Conservation (phyloP, 176 grass and related monocot species). For the Cenchrus purpureus region DNA sequence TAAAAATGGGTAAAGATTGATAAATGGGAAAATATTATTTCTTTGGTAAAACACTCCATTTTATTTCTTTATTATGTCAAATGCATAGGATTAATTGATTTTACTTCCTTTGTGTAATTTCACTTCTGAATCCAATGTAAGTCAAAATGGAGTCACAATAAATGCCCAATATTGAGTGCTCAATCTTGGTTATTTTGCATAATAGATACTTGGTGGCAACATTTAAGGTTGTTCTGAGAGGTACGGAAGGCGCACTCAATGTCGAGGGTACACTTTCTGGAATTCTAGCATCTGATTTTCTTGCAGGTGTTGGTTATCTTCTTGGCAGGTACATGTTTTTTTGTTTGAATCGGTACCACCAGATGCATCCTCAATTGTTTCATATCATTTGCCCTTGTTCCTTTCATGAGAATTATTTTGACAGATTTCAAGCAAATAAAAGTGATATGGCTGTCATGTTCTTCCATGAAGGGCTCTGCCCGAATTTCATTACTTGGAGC, state of each 20-base stretch:
- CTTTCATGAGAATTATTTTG: too few relatives aligned
- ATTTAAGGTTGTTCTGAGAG: slow-evolving; percentile 85
- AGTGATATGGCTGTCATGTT: too few relatives aligned
- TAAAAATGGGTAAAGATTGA: too few relatives aligned
- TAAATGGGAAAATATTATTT: too few relatives aligned
- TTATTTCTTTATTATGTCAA: too few relatives aligned
- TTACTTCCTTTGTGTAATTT: too few relatives aligned
- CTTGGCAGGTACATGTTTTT: slow-evolving; percentile 66
- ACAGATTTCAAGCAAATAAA: too few relatives aligned
- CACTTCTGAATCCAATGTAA: neutral
- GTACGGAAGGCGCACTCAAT: slow-evolving; percentile 90
- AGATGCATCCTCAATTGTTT: neutral
- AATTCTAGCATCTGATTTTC: slow-evolving; percentile 70
- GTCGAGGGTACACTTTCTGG: slow-evolving; percentile 87
- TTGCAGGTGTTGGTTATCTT: slow-evolving; percentile 71
- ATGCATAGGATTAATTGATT: too few relatives aligned
- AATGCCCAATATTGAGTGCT: slow-evolving; percentile 20
- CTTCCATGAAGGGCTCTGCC: too few relatives aligned
- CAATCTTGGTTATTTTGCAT: slow-evolving; percentile 46
- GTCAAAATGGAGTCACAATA: neutral
- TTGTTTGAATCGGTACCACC: neutral
- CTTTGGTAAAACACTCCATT: too few relatives aligned
- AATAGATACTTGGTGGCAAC: slow-evolving; percentile 91
- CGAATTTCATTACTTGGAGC: too few relatives aligned
- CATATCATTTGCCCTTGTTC: too few relatives aligned